phyloP scores from a whole-genome alignment of 73 alveolate species.

The Paramecium primaurelia region DNA sequence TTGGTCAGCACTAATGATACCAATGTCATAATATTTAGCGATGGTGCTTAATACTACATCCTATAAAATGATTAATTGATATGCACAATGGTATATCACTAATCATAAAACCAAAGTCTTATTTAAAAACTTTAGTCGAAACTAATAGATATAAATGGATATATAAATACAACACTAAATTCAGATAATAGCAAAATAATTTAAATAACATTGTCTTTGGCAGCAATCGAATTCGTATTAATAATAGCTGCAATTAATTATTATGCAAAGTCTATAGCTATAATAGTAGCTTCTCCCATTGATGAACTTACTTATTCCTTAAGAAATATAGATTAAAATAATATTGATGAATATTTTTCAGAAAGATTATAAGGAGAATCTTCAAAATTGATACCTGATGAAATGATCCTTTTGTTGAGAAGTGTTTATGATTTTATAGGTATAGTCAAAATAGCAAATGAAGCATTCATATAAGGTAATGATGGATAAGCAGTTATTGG shows the following conservation, averaged over 20 bases:
- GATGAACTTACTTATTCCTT: not conserved
- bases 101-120: not conserved
- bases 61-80: not conserved
- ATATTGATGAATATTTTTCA: conserved; percentile 10
- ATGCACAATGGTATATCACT: not conserved
- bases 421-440: conserved; percentile 44
- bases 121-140: too few relatives aligned
- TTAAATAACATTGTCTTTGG: not conserved
- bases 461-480: conserved; percentile 36
- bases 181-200: conserved; percentile 1
- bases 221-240: not conserved
- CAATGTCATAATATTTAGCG: not conserved
- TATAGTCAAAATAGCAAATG: conserved; percentile 14
- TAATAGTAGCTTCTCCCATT: not conserved
- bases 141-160: not conserved
- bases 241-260: not conserved
- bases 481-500: conserved; percentile 22
- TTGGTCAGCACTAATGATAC: not conserved
- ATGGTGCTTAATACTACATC: not conserved
- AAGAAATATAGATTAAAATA: not conserved
- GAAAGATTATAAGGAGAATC: conserved; percentile 15
- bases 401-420: not conserved
- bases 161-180: not conserved
- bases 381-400: not conserved
- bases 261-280: not conserved